Evolutionary conservation across 768 basidiomycete species (phyloP).

Genomic region (Polyporus arcularius): DNA sequence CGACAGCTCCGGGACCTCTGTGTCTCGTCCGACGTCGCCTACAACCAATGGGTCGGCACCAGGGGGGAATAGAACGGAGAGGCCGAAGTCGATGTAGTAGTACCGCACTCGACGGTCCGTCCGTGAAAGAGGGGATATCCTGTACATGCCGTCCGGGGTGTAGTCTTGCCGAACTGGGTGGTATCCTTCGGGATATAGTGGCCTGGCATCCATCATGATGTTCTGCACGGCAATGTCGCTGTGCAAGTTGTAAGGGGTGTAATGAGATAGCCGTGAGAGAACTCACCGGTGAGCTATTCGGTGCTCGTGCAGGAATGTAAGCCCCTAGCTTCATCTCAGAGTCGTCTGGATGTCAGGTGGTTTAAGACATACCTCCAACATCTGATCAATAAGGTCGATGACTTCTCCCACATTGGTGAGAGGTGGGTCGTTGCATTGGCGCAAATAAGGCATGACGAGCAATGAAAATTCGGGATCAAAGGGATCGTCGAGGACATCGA

Average conservation of each 20-base stretch:
- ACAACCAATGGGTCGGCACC: conserved; percentile 15
- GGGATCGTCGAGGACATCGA: conserved; percentile 17
- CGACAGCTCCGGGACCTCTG: conserved; percentile 26
- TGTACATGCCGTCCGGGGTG: conserved; percentile 35
- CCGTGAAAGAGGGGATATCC: conserved; percentile 31
- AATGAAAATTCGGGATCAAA: background rate
- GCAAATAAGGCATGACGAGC: conserved; percentile 25
- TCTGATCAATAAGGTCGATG: conserved; percentile 20
- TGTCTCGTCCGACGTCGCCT: conserved; percentile 21
- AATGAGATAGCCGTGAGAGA: background rate
- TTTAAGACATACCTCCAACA: conserved; percentile 15
- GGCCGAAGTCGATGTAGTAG: conserved; percentile 26
- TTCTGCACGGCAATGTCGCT: conserved; percentile 21
- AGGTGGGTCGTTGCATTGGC: conserved; percentile 26
- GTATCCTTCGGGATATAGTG: conserved; percentile 19
- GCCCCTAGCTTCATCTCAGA: conserved; percentile 12
- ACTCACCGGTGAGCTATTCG: conserved; percentile 27
- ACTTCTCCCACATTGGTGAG: conserved; percentile 25
- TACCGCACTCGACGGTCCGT: conserved; percentile 37
- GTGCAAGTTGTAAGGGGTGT: background rate
- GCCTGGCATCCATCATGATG: conserved; percentile 26
- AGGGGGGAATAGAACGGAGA: conserved; percentile 15
- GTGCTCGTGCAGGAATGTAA: conserved; percentile 24
- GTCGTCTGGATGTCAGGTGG: background rate
- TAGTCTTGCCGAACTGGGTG: conserved; percentile 28